These are phyloP conservation scores for Paramecium bursaria DNA, from an alignment of 73 alveolate species.

Conservation along the genomic window DNA sequence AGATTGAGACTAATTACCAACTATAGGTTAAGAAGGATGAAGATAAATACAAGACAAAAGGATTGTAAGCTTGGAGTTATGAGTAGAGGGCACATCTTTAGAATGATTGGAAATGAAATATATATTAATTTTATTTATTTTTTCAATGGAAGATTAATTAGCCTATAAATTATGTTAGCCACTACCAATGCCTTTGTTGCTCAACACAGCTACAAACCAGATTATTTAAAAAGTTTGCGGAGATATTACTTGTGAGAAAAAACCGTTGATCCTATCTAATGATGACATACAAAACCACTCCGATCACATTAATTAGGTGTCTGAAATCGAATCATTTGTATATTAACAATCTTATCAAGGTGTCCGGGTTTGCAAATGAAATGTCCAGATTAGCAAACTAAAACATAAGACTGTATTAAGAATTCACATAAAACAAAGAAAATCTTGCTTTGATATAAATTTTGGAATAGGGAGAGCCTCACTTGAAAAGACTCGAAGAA, in stretches of 20 bases:
- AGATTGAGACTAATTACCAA: conserved; percentile 48
- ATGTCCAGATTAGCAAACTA: conserved; percentile 58
- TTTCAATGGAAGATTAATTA: conserved; percentile 54
- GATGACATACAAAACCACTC: conserved; percentile 5
- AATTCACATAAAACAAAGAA: conserved; percentile 51
- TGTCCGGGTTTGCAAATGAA: conserved; percentile 26
- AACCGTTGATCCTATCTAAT: conserved; percentile 19
- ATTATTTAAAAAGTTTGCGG: conserved; percentile 28
- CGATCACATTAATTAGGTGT: background rate
- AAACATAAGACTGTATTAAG: conserved; percentile 34
- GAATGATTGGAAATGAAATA: conserved; percentile 66
- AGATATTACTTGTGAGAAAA: conserved; percentile 49
- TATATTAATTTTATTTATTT: conserved; percentile 2
- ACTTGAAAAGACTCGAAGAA: conserved; percentile 23
- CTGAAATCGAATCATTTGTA: conserved; percentile 43
- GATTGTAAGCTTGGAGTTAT: conserved; percentile 67
- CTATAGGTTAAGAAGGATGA: conserved; percentile 21
- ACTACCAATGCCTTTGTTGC: background rate
- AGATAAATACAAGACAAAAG: conserved; percentile 56
- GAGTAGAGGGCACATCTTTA: conserved; percentile 68
- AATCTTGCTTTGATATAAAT: conserved; percentile 5
- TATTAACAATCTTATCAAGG: background rate
- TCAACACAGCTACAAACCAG: conserved; percentile 8
- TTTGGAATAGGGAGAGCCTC: conserved; percentile 35
- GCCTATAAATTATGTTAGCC: conserved; percentile 56